Evolutionary conservation across 257 asterid genomes (phyloP).

Genomic region (Vinca minor): DNA sequence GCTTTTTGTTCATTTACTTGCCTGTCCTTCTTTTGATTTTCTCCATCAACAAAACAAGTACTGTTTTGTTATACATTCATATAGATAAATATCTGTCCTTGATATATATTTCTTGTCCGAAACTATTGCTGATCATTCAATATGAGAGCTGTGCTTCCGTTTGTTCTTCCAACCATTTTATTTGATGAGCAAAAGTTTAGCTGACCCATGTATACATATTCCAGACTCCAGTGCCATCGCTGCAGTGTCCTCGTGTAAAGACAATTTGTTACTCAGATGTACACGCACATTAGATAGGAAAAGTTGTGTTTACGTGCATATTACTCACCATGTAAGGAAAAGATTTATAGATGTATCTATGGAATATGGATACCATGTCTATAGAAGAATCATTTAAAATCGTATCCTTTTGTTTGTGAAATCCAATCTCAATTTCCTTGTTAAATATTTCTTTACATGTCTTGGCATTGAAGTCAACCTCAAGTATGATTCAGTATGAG

Average conservation of each 20-base stretch:
- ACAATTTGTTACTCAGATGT: neutral
- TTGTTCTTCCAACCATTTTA: neutral
- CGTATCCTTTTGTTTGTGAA: too few species aligned
- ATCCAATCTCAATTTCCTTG: too few species aligned
- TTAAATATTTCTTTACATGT: too few species aligned
- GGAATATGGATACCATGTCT: neutral
- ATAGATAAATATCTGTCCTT: neutral
- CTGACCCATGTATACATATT: too few species aligned
- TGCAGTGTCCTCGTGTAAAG: neutral
- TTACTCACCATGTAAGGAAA: neutral
- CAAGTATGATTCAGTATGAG: too few species aligned
- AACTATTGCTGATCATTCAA: too few species aligned
- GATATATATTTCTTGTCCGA: too few species aligned
- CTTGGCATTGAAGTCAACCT: too few species aligned
- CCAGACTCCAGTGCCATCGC: neutral
- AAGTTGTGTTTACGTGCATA: neutral
- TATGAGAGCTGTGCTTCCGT: too few species aligned
- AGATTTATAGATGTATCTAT: neutral
- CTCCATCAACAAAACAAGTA: neutral
- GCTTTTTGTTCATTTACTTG: constrained; percentile 12
- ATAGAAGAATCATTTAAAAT: neutral
- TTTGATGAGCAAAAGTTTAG: neutral
- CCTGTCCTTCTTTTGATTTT: neutral
- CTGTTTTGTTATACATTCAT: neutral
- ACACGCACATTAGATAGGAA: neutral